These are phyloP conservation scores for Spinacia oleracea DNA, from an alignment of 179 eudicot species.

Conservation along the genomic window DNA sequence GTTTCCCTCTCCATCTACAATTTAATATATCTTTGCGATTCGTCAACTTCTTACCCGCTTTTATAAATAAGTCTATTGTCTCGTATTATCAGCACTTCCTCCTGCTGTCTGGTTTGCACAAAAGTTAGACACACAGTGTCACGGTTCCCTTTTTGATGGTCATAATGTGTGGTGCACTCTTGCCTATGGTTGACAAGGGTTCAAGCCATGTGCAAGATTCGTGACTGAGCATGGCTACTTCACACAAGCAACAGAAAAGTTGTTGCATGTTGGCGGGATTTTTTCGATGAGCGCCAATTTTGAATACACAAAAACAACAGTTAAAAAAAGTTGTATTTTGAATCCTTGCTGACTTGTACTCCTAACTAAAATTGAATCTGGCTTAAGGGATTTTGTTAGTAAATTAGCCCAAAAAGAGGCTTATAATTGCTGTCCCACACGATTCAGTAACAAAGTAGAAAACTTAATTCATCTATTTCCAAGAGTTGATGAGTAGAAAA, in stretches of 20 bases:
- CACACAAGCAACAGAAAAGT: background rate
- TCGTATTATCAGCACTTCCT: no score
- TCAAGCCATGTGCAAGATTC: background rate
- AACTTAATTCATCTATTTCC: background rate
- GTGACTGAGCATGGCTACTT: background rate
- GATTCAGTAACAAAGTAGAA: background rate
- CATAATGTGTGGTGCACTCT: background rate
- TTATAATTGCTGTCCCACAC: background rate
- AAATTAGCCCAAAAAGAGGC: background rate
- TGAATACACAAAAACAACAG: background rate
- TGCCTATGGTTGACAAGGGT: background rate
- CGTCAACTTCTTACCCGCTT: background rate
- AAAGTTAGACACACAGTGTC: background rate
- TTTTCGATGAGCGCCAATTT: background rate
- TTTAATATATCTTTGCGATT: background rate
- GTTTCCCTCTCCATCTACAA: slow-evolving; percentile 7
- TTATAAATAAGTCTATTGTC: background rate
- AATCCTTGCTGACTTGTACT: background rate
- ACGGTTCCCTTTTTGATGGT: background rate
- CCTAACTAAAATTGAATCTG: background rate
- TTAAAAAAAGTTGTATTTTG: background rate
- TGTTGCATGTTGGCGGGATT: background rate
- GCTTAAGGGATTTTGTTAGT: background rate
- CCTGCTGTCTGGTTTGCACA: background rate
- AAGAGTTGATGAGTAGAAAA: background rate